Evolutionary conservation across 768 basidiomycete species (phyloP), one percentile per base, ranked within the genome.

Genomic region (Naganishia onofrii): DNA sequence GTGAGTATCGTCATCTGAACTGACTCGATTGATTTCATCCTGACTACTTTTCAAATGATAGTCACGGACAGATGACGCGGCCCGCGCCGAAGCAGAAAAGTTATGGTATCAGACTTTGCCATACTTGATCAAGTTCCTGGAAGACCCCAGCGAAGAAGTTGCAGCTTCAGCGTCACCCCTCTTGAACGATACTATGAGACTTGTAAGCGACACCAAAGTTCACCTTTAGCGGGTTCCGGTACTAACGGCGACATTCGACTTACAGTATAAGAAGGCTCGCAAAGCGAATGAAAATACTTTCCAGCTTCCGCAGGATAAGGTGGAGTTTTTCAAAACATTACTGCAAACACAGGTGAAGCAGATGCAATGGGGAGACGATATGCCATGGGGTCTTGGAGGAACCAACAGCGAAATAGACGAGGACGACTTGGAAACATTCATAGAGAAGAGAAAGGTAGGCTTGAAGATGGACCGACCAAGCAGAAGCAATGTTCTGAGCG

Each of bases 81-180:
- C 91, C 46, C 85, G 87, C 2, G 77, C 84, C 12, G 89, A 92
- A 78, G 90, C 90, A 0, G 84, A 85, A 10, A 81, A 80, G 31
- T 82, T 90, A 76, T 83, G 92, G 65, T 82, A 84, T 42, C 87
- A 90, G 74, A 82, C 89, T 52, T 84, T 93, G 21, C 92, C 93
- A 1, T 84, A 93, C 42, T 85, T 92, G 83, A 84, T 99, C 13
- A 88, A 87, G 19, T 93, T 97, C 83, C 84, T 98, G 83, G 89
- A 89, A 10, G 96, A 98, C 76, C 85, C 89, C 31, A 91, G 91
- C 73, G 91, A 94, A 71, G 93, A 95, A 75, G 93, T 92, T 7
- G 88, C 89, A 72, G 87, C 87, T 26, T 89, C 93, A 8, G 85
- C 97, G 48, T 91, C 93, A 76, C 88, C 91, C 3, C 83, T 96